Evolutionary conservation across 768 basidiomycete genomes (phyloP), one percentile per base, ranked within the genome.

Genomic region (Tulasnella sp.): DNA sequence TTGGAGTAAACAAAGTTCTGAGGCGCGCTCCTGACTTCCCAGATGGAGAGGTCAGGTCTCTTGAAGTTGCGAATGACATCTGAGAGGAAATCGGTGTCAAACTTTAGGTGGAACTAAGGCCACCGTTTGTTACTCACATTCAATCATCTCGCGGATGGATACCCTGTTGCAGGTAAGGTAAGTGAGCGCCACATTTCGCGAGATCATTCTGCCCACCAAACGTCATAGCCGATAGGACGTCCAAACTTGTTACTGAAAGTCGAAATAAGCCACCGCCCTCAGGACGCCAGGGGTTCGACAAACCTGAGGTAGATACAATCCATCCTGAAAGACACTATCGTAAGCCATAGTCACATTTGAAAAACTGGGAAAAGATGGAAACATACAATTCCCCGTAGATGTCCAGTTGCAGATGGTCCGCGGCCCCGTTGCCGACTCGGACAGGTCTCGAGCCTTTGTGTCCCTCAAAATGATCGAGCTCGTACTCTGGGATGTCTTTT

Each of bases 341-440:
- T 70, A 22, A 34, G 36, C n/a, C 29, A 8, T 19, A 52, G 38
- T 7, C 12, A 5, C 25, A 9, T 2, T 70, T 34, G 37, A 67
- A 31, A 25, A n/a, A n/a, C n/a, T n/a, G n/a, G 8, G 19, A 42
- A 19, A 37, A 22, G 39, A 6, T 12, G 14, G 64, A 45, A 31
- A 39, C 88, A 79, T 82, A 93, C 93, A 96, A 83, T 84, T 97
- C 96, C 39, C 97, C 97, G 79, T 98, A 99, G 75, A 99, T 98
- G 82, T 99, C 97, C 80, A 96, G 84, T 81, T 99, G 96, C 12
- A 97, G 82, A 82, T 98, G 96, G 81, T 96, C 91, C 3, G 94
- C 95, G 0, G 97, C 97, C 3, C 97, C 97, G 82, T 99, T 99
- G 5, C 97, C 97, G 76, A 99, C 95, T 14, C 93, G 87, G 38